Evolutionary conservation across 2,329 filamentous ascomycete species (phyloP).

Genomic region (Trichoderma lentiforme): DNA sequence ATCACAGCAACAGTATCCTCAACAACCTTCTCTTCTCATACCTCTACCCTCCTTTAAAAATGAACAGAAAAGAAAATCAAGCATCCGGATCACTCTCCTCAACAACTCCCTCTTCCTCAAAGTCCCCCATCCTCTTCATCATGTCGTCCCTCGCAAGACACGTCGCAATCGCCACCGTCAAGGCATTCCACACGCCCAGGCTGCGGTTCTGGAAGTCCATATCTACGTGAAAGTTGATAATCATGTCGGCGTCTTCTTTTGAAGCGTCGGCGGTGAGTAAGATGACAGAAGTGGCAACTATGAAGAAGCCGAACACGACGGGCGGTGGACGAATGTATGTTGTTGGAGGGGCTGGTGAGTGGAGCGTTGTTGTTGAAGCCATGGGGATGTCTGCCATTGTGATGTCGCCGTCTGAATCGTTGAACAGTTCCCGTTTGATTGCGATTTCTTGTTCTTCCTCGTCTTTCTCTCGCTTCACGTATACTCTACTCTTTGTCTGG

Average conservation of each 20-base stretch:
- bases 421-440: constrained; percentile 3
- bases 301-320: constrained; percentile 44
- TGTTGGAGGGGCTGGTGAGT: neutral
- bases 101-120: constrained; percentile 29
- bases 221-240: constrained; percentile 43
- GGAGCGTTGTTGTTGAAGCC: neutral
- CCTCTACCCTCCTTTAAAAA: neutral
- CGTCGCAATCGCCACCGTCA: constrained; percentile 40
- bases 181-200: constrained; percentile 45
- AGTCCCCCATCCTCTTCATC: constrained; percentile 33
- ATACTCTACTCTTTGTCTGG: neutral
- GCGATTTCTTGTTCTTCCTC: neutral
- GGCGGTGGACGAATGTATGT: constrained; percentile 34
- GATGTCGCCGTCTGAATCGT: constrained; percentile 9
- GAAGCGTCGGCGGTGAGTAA: constrained; percentile 40
- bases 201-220: constrained; percentile 37
- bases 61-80: constrained; percentile 22
- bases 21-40: neutral
- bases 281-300: constrained; percentile 39
- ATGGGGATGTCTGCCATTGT: constrained; percentile 11
- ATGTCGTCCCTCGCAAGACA: constrained; percentile 42
- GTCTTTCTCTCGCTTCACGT: neutral
- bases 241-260: constrained; percentile 31
- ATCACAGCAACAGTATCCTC: neutral
- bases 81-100: constrained; percentile 40